Percentiles rank a stretch among this genome's conserved stretches.
phyloP scores from a whole-genome alignment of 2,329 filamentous ascomycete species.

The Sporothrix brunneoviolacea region DNA sequence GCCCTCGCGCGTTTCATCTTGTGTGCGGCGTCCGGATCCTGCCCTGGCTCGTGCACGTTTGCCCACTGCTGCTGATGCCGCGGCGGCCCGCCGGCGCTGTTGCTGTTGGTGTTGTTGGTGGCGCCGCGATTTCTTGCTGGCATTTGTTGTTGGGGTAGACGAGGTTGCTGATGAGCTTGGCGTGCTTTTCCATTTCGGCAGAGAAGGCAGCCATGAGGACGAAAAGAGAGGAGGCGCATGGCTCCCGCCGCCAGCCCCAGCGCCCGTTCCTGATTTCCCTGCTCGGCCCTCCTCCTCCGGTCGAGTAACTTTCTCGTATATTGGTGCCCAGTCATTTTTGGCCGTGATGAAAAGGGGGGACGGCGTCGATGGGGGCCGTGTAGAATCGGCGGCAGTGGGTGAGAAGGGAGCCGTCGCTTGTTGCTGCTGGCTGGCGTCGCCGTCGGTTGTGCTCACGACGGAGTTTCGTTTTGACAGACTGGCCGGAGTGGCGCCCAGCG shows the following conservation, averaged over 20 bases:
- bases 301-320: slow-evolving; percentile 59
- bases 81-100: slow-evolving; percentile 22
- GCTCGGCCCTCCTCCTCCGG: slow-evolving; percentile 10
- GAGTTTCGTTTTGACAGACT: slow-evolving; percentile 36
- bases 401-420: background rate
- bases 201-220: slow-evolving; percentile 4
- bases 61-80: slow-evolving; percentile 27
- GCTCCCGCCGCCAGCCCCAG: background rate
- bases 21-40: slow-evolving; percentile 51
- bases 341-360: slow-evolving; percentile 66
- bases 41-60: slow-evolving; percentile 13
- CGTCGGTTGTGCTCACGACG: slow-evolving; percentile 28
- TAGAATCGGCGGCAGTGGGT: background rate
- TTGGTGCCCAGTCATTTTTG: slow-evolving; percentile 91
- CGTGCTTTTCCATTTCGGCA: background rate
- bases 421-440: no score
- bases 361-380: slow-evolving; percentile 24
- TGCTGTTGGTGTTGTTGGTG: slow-evolving; percentile 26
- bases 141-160: slow-evolving; percentile 14
- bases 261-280: background rate
- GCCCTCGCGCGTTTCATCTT: slow-evolving; percentile 91
- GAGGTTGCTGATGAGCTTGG: background rate
- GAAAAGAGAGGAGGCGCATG: background rate
- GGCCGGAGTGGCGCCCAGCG: slow-evolving; percentile 29
- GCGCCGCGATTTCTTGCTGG: slow-evolving; percentile 29